Evolutionary conservation across 2,329 filamentous ascomycete genomes (phyloP), one percentile per base, ranked within the genome.

Genomic region (Pseudopyrenochaeta lycopersici): DNA sequence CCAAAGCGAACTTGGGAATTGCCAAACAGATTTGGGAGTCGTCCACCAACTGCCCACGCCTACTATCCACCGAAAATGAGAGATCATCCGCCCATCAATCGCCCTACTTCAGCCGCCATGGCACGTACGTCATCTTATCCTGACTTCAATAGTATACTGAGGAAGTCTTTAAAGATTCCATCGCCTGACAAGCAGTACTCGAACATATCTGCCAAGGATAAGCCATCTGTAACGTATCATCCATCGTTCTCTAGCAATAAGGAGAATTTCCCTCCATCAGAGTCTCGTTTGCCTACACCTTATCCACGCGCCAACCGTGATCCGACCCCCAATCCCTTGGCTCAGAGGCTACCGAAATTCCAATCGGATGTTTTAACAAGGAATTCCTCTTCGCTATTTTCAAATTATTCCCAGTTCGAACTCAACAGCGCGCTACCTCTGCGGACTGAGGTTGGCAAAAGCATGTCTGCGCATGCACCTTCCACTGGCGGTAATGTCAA

Each of bases 1-100:
- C 58, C 66, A 3, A 68, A 66, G 49, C 96, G 95, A 1, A 90
- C 91, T 45, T 91, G 85, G 27, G 44, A 55, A 29, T 18, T 46
- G 31, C 21, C 38, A 7, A 39, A 41, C 6, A 47, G 44, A 9
- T 41, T 48, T 2, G 27, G 20, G 18, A 21, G 15, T 12, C 54
- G 39, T 11, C 58, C 33, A 31, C 41, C 47, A 29, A 56, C 38
- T 20, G 32, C 32, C 29, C 52, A 58, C 21, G 40, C 41, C 49
- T 59, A 52, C 49, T 49, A 40, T 43, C 60, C 59, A 1, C 56
- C 62, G 4, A 68, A 62, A 23, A 63, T 63, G 47, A 55, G 47
- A 6, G 39, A 42, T 21, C 23, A 50, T 20, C 56, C 64, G n/a
- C 51, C 56, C 4, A 54, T 39, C 11, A 60, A 56, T 27, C 58